Percentiles rank a stretch among this genome's conserved stretches.
Evolutionary conservation across 2,329 filamentous ascomycete genomes (phyloP).

Genomic region (Botryotinia convoluta): DNA sequence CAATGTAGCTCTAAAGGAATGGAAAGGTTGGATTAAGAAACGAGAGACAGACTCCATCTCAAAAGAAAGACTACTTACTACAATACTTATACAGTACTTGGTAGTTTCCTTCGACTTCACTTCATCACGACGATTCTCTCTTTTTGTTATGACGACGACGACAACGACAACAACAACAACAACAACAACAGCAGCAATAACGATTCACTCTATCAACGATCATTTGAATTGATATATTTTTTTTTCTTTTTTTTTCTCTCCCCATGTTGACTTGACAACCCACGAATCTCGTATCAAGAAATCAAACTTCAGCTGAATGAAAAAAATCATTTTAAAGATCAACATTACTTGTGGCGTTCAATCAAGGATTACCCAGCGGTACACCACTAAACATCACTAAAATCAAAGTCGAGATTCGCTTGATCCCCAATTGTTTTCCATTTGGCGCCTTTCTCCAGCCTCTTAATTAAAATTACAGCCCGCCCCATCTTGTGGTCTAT

Average conservation of each 20-base stretch:
- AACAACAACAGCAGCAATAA: not conserved
- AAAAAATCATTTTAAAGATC: constrained; percentile 5
- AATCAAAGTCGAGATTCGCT: constrained; percentile 11
- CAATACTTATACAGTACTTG: not conserved
- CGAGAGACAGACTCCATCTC: constrained; percentile 4
- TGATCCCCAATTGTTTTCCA: constrained; percentile 8
- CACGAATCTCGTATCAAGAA: constrained; percentile 11
- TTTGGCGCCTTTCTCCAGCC: constrained; percentile 19
- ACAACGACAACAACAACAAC: not conserved
- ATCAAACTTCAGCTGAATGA: not conserved
- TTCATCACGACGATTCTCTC: not conserved
- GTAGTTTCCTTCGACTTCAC: not conserved
- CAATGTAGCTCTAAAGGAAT: not conserved
- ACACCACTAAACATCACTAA: constrained; percentile 5
- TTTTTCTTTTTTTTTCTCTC: not conserved
- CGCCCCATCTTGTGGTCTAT: not conserved
- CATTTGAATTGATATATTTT: not conserved
- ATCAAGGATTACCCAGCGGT: constrained; percentile 15
- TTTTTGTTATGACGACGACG: not conserved
- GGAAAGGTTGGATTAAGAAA: not conserved
- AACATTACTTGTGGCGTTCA: constrained; percentile 9
- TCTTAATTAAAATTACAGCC: constrained; percentile 19
- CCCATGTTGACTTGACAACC: constrained; percentile 18
- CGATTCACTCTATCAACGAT: not conserved
- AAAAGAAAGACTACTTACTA: not conserved